Evolutionary conservation across 2,329 filamentous ascomycete species (phyloP).

Genomic region (Fusarium foetens): DNA sequence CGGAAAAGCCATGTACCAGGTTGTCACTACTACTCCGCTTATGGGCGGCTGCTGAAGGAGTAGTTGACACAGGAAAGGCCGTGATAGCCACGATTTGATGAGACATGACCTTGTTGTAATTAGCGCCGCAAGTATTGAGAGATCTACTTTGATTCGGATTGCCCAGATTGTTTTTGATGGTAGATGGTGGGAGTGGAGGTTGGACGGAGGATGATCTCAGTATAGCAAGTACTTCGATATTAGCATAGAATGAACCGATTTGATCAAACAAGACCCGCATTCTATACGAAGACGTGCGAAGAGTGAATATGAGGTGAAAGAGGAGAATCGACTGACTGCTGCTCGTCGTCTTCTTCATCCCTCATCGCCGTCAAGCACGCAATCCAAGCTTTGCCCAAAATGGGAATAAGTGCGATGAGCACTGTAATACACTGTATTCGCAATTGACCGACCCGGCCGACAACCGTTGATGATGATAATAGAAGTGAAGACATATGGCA

Average conservation of each 20-base stretch:
- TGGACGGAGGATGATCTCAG: not conserved
- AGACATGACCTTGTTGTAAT: conserved; percentile 36
- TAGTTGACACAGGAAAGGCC: conserved; percentile 20
- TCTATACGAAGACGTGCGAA: conserved; percentile 15
- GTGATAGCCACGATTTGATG: conserved; percentile 18
- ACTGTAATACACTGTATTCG: conserved; percentile 20
- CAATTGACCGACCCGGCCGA: conserved; percentile 34
- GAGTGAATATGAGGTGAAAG: conserved; percentile 30
- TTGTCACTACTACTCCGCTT: conserved; percentile 76
- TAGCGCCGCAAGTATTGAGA: conserved; percentile 25
- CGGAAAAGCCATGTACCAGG: conserved; percentile 76
- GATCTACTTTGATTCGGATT: conserved; percentile 8
- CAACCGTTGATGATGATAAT: not conserved
- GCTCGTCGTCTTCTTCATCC: conserved; percentile 18
- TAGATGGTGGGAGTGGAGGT: not conserved
- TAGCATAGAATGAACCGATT: conserved; percentile 32
- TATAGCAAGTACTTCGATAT: conserved; percentile 20
- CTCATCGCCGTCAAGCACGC: conserved; percentile 29
- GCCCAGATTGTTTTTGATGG: conserved; percentile 12
- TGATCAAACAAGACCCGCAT: conserved; percentile 34
- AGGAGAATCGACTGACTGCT: conserved; percentile 19
- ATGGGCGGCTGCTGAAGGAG: conserved; percentile 61
- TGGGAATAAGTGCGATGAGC: not conserved
- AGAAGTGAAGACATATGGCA: not conserved
- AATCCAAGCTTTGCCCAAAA: conserved; percentile 31